Evolutionary conservation across 2,329 filamentous ascomycete species (phyloP).

Genomic region (Colletotrichum kahawae): DNA sequence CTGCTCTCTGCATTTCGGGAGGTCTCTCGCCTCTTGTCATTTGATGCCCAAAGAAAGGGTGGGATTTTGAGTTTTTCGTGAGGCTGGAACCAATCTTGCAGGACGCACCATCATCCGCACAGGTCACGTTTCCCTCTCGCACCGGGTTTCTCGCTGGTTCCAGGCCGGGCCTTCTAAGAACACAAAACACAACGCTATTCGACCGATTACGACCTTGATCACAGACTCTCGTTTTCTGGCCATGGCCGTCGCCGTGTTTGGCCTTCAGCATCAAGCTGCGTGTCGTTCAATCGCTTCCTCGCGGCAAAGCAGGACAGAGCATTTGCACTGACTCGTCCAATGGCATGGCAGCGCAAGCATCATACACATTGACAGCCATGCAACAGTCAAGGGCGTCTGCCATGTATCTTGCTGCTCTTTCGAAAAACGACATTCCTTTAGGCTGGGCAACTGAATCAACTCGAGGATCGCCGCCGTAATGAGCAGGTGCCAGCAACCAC

Average conservation of each 20-base stretch:
- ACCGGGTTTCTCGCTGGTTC: neutral
- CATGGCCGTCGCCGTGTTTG: neutral
- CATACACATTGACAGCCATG: constrained; percentile 8
- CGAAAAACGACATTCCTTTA: neutral
- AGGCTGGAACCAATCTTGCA: constrained; percentile 19
- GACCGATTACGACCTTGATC: constrained; percentile 7
- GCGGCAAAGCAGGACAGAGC: neutral
- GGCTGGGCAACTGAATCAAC: neutral
- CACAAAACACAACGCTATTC: neutral
- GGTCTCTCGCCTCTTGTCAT: constrained; percentile 5
- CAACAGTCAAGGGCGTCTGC: neutral
- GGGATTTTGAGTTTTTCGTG: constrained; percentile 21
- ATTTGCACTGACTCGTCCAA: constrained; percentile 2
- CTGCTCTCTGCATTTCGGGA: constrained; percentile 9
- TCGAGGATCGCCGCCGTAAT: neutral
- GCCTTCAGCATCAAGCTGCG: neutral
- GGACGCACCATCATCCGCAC: constrained; percentile 1
- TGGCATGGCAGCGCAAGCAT: neutral
- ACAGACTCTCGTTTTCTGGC: neutral
- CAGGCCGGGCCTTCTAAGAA: neutral
- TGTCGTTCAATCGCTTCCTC: neutral
- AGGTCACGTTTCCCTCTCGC: neutral
- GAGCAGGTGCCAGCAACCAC: constrained; percentile 1
- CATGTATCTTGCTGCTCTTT: neutral
- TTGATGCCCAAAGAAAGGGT: constrained; percentile 11